Evolutionary conservation across 2,329 filamentous ascomycete genomes (phyloP), one percentile per base, ranked within the genome.

Genomic region (Penicillium aurantiogriseum): DNA sequence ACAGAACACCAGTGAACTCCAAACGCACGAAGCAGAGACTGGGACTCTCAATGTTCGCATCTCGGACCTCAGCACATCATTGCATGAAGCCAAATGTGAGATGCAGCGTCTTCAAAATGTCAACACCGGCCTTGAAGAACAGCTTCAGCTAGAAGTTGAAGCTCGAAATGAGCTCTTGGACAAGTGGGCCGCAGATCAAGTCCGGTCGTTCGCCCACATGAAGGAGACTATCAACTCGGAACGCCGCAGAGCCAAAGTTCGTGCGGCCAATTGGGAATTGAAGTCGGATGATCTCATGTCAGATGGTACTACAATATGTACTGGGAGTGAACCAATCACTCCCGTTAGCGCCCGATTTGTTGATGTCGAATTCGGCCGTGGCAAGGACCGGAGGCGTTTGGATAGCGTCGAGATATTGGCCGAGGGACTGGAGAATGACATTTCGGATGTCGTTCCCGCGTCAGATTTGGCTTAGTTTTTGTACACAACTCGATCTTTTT

Each of bases 21-120:
- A 70, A 38, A 59, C 57, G 19, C 69, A 74, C 31, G 69, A 75
- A 43, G 67, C 71, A 54, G 71, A 78, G 31, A 62, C 74, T 3
- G 75, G 75, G 0, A 61, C 58, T 3, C 66, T 80, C 51, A 80
- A 79, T 51, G 73, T 74, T 29, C 71, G 71, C n/a, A 69, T 79
- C 35, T 74, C 74, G 1, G 65, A 73, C 23, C 70, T 79, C 25
- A 71, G 72, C 15, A 77, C 76, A 2, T 72, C 74, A 3, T 68
- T 80, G 4, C 69, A 72, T 23, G 67, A 64, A 7, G 68, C 72
- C 8, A 71, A 71, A 33, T 66, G 63, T 3, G 74, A 79, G 54
- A 64, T 73, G 6, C 68, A 71, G 13, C 73, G 69, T 40, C 68
- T 80, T 17, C 69, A 69, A 40, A 67, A 61, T 19, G 59, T 71